phyloP scores from a whole-genome alignment of 116 monocot genomes.

The Zostera marina region DNA sequence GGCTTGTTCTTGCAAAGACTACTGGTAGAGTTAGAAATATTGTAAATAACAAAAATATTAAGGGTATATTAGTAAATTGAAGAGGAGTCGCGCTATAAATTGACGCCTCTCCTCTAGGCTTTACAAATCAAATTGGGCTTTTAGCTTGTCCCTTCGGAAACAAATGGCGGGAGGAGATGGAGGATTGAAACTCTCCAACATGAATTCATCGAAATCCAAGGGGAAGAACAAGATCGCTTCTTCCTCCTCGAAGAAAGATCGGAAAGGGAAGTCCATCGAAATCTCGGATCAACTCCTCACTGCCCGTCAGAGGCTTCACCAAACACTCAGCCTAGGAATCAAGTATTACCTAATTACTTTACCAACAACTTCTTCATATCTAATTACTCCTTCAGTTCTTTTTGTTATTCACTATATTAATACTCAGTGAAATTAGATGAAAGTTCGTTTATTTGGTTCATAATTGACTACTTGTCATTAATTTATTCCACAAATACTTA shows the following conservation, averaged over 20 bases:
- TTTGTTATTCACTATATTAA: too few relatives aligned
- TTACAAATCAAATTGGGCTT: too few relatives aligned
- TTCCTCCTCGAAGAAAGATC: not conserved
- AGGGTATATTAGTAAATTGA: too few relatives aligned
- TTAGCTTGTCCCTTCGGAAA: not conserved
- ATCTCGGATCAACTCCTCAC: not conserved
- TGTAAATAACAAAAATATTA: too few relatives aligned
- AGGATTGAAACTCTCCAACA: not conserved
- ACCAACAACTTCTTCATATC: too few relatives aligned
- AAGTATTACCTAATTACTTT: not conserved
- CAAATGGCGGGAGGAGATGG: not conserved
- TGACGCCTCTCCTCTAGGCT: too few relatives aligned
- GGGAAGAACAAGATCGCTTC: not conserved
- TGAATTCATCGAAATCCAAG: not conserved
- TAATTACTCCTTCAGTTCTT: too few relatives aligned
- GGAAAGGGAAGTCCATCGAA: not conserved
- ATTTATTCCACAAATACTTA: too few relatives aligned
- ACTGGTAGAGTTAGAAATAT: slow-evolving; percentile 6
- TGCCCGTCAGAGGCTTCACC: not conserved
- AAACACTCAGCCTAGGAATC: slow-evolving; percentile 2
- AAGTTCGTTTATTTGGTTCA: too few relatives aligned
- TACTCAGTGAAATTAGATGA: too few relatives aligned
- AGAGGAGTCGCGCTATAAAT: too few relatives aligned
- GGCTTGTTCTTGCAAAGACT: slow-evolving; percentile 14
- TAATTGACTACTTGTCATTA: too few relatives aligned